phyloP scores from a whole-genome alignment of 2,329 filamentous ascomycete species.

The Dissoconium aciculare region DNA sequence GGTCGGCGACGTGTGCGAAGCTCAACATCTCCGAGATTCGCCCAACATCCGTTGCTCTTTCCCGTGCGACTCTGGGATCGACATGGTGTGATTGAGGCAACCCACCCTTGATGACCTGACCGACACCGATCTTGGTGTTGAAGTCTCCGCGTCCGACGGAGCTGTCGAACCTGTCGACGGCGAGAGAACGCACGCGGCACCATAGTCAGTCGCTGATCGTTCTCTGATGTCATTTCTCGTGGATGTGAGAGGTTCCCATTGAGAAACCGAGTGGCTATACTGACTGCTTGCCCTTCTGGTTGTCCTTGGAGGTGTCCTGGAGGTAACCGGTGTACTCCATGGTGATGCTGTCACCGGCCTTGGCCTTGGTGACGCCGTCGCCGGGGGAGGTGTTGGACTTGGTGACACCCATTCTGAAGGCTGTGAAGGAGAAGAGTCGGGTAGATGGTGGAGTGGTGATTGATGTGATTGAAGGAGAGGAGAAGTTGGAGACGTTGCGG shows the following conservation, averaged over 20 bases:
- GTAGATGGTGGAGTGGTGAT: conserved; percentile 3
- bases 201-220: too few species aligned
- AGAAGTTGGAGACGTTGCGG: too few species aligned
- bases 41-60: too few species aligned
- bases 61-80: not conserved
- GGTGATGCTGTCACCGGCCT: conserved; percentile 54
- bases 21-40: too few species aligned
- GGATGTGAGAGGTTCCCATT: too few species aligned
- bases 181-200: not conserved
- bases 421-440: conserved; percentile 6
- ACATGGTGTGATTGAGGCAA: conserved; percentile 3
- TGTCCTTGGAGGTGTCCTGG: conserved; percentile 46
- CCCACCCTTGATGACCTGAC: conserved; percentile 73
- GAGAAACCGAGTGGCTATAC: too few species aligned
- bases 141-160: conserved; percentile 68
- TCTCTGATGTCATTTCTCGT: not conserved
- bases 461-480: too few species aligned
- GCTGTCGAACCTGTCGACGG: conserved; percentile 61
- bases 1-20: too few species aligned
- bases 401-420: conserved; percentile 41
- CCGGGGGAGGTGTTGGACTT: conserved; percentile 52
- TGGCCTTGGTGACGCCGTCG: conserved; percentile 44
- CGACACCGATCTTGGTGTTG: conserved; percentile 61
- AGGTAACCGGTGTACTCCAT: conserved; percentile 90
- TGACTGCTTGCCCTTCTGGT: conserved; percentile 56